Percentiles rank a stretch among this genome's conserved stretches.
Conservation (phyloP, 2,329 filamentous ascomycete species). For the Phyllosticta capitalensis region DNA sequence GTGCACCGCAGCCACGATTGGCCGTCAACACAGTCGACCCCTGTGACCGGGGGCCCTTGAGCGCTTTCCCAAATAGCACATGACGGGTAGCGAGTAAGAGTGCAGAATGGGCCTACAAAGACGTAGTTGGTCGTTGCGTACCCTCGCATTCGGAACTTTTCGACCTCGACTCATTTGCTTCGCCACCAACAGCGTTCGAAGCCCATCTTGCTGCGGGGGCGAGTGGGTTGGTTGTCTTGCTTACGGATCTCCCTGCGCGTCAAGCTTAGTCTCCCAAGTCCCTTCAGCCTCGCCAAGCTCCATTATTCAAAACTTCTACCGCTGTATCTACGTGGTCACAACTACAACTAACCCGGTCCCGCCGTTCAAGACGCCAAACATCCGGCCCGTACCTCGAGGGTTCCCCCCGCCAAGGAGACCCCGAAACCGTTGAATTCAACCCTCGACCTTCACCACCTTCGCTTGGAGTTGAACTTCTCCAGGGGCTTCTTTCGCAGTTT, state of each 20-base stretch:
- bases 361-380: background rate
- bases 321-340: background rate
- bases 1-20: slow-evolving; percentile 3
- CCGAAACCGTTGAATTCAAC: background rate
- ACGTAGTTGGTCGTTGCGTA: slow-evolving; percentile 22
- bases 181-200: background rate
- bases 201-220: background rate
- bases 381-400: background rate
- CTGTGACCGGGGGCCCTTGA: slow-evolving; percentile 15
- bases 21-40: background rate
- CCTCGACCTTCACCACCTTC: background rate
- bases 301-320: background rate
- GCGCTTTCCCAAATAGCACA: slow-evolving; percentile 27
- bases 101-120: slow-evolving; percentile 21
- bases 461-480: background rate
- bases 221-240: background rate
- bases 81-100: slow-evolving; percentile 28
- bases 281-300: background rate
- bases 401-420: background rate
- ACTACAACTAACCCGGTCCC: background rate
- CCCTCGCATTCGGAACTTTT: slow-evolving; percentile 7
- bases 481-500: background rate
- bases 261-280: background rate
- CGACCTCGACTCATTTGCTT: slow-evolving; percentile 2
- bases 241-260: background rate